Conservation (phyloP, 2,329 filamentous ascomycete species). For the Allantophomopsis cytisporea region DNA sequence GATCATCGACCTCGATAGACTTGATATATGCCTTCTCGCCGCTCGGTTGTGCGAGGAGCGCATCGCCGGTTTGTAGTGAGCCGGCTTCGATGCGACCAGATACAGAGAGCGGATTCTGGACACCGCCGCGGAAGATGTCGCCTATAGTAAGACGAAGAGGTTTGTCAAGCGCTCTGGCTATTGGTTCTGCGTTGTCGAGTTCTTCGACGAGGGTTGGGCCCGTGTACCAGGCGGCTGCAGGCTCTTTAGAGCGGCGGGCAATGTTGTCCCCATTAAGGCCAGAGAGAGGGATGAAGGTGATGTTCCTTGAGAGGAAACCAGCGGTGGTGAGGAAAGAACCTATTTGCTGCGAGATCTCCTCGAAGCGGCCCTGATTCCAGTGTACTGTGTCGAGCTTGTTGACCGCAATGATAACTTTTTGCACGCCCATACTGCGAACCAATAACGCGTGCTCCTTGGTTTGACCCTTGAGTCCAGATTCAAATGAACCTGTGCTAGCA, state of each 20-base stretch:
- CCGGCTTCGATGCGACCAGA: conserved; percentile 79
- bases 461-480: conserved; percentile 85
- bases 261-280: conserved; percentile 86
- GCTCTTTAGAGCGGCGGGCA: conserved; percentile 38
- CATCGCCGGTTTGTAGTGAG: conserved; percentile 72
- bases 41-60: conserved; percentile 65
- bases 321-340: conserved; percentile 69
- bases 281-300: conserved; percentile 81
- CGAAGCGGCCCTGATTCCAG: conserved; percentile 75
- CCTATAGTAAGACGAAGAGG: conserved; percentile 77
- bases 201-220: conserved; percentile 72
- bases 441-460: conserved; percentile 88
- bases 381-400: conserved; percentile 86
- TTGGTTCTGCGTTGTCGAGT: conserved; percentile 70
- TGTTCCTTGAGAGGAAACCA: conserved; percentile 68
- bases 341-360: conserved; percentile 75
- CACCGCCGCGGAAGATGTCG: conserved; percentile 71
- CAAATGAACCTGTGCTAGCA: conserved; percentile 79
- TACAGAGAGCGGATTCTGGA: conserved; percentile 71
- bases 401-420: conserved; percentile 75
- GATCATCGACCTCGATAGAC: conserved; percentile 62
- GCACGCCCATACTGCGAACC: conserved; percentile 80
- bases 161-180: conserved; percentile 56
- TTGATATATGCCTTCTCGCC: conserved; percentile 73
- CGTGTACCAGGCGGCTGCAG: conserved; percentile 61